A percentile compares a stretch with the other conserved stretches of the same genome.
These are phyloP conservation scores for Kingdonia uniflora DNA, from an alignment of 164 flowering plant genomes.

Conservation along the genomic window DNA sequence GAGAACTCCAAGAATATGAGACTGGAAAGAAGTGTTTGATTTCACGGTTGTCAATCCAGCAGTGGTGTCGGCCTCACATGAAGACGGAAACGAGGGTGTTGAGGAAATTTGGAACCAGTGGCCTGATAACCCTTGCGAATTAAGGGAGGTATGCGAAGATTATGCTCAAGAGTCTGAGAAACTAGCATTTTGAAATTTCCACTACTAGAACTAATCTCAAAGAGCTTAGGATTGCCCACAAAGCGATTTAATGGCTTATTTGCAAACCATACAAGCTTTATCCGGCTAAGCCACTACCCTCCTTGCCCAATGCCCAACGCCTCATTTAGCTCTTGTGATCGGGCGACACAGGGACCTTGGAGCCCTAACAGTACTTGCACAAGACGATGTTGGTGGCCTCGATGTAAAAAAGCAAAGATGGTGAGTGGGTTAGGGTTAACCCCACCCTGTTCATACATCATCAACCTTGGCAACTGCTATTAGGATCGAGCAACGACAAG, in stretches of 20 bases:
- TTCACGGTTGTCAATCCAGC: constrained; percentile 22
- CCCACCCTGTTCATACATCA: constrained; percentile 41
- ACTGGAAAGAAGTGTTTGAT: constrained; percentile 78
- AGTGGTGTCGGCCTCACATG: constrained; percentile 31
- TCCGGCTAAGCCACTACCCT: constrained; percentile 48
- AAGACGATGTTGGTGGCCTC: constrained; percentile 46
- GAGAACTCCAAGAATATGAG: constrained; percentile 74
- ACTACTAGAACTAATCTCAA: constrained; percentile 21
- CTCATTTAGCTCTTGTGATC: constrained; percentile 35
- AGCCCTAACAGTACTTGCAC: constrained; percentile 34
- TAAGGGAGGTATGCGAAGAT: constrained; percentile 26
- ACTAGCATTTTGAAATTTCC: constrained; percentile 16
- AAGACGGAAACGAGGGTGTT: constrained; percentile 16
- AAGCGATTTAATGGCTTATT: constrained; percentile 27
- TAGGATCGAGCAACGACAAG: constrained; percentile 64
- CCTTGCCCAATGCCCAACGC: constrained; percentile 47
- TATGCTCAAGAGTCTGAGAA: constrained; percentile 22
- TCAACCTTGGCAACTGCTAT: constrained; percentile 46
- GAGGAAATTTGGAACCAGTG: constrained; percentile 33
- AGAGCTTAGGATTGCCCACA: constrained; percentile 25
- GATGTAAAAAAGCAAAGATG: constrained; percentile 25
- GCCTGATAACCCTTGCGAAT: constrained; percentile 19
- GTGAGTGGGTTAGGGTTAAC: constrained; percentile 37
- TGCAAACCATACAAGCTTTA: constrained; percentile 29
- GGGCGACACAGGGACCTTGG: constrained; percentile 42